Evolutionary conservation across 768 basidiomycete genomes (phyloP).

Genomic region (Tricholomella constricta): DNA sequence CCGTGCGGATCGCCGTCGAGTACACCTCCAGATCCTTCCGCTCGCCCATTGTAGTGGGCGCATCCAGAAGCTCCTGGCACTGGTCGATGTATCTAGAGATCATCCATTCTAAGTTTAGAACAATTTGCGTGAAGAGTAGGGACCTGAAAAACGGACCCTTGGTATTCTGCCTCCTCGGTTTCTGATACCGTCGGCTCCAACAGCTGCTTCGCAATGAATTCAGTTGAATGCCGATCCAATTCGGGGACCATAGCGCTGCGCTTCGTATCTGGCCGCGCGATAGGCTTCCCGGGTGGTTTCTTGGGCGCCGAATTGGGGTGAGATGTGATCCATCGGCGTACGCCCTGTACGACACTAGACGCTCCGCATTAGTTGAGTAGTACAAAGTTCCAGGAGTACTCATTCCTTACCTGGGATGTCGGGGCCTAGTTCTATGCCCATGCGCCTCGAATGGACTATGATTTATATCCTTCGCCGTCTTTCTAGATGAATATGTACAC

Average conservation of each 20-base stretch:
- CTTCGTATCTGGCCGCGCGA: conserved; percentile 36
- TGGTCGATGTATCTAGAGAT: conserved; percentile 69
- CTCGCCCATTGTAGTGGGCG: conserved; percentile 55
- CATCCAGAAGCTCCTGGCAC: conserved; percentile 63
- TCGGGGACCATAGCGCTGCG: conserved; percentile 31
- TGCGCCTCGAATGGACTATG: conserved; percentile 78
- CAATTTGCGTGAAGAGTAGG: neutral
- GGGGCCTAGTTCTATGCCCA: conserved; percentile 38
- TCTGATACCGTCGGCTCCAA: conserved; percentile 66
- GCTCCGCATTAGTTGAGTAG: neutral
- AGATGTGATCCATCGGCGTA: conserved; percentile 75
- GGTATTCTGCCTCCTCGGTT: conserved; percentile 71
- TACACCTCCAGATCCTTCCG: conserved; percentile 62
- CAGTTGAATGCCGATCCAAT: conserved; percentile 53
- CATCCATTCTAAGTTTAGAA: conserved; percentile 6
- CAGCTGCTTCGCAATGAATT: conserved; percentile 55
- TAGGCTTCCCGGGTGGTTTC: conserved; percentile 37
- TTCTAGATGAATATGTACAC: conserved; percentile 41
- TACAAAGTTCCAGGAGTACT: neutral
- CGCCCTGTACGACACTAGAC: conserved; percentile 72
- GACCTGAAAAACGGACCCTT: conserved; percentile 46
- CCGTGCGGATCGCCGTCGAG: conserved; percentile 50
- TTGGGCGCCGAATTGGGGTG: conserved; percentile 45
- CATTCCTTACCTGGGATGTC: conserved; percentile 35
- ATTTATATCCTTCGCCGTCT: conserved; percentile 65